A percentile compares a stretch with the other conserved stretches of the same genome.
Conservation (phyloP, 495 filamentous ascomycete genomes). For the Elaphomyces granulatus region DNA sequence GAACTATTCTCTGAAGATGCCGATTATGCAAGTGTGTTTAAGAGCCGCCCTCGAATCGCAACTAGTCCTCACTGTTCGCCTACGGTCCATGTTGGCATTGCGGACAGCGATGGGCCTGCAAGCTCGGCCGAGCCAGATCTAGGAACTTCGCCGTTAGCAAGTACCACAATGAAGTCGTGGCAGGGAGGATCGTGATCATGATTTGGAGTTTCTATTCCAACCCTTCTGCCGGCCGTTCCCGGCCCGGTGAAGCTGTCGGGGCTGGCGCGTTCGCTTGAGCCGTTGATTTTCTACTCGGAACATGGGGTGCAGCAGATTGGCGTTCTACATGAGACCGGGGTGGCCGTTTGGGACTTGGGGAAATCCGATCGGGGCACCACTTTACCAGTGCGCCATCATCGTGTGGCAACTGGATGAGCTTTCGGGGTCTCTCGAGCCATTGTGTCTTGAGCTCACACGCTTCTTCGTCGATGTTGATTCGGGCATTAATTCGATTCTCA, state of each 20-base stretch:
- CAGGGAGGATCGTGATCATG: too few relatives aligned
- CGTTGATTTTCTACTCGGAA: slow-evolving; percentile 82
- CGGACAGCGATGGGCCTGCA: neutral
- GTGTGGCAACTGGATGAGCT: slow-evolving; percentile 70
- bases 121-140: slow-evolving; percentile 1
- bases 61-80: slow-evolving; percentile 57
- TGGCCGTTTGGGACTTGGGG: slow-evolving; percentile 84
- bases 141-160: slow-evolving; percentile 3
- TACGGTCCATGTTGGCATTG: slow-evolving; percentile 24
- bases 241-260: slow-evolving; percentile 82
- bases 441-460: slow-evolving; percentile 66
- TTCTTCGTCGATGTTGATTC: slow-evolving; percentile 89
- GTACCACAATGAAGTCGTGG: neutral
- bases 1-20: slow-evolving; percentile 50
- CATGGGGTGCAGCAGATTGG: slow-evolving; percentile 71
- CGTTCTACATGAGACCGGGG: slow-evolving; percentile 73
- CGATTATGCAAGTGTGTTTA: slow-evolving; percentile 76
- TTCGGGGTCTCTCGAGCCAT: slow-evolving; percentile 63
- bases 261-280: slow-evolving; percentile 78
- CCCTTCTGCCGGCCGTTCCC: slow-evolving; percentile 51
- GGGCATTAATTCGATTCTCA: slow-evolving; percentile 78
- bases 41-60: slow-evolving; percentile 64
- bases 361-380: slow-evolving; percentile 80
- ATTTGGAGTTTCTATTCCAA: too few relatives aligned
- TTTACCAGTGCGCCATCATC: slow-evolving; percentile 80